These are phyloP conservation scores for Onygena corvina DNA, from an alignment of 2,329 filamentous ascomycete species.

Conservation along the genomic window DNA sequence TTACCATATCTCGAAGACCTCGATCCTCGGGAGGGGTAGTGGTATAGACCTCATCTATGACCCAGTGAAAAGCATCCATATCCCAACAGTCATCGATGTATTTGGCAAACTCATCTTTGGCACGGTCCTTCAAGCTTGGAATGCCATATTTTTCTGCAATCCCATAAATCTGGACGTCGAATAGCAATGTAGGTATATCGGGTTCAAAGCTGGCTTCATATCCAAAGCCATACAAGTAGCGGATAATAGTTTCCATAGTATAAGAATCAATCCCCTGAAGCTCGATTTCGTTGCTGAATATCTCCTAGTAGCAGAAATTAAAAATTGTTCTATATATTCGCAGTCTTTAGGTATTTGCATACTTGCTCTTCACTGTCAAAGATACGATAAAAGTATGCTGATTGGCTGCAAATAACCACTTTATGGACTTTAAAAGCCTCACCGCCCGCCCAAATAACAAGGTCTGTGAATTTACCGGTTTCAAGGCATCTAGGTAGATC, in stretches of 20 bases:
- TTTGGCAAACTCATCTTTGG: conserved; percentile 17
- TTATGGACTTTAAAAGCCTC: neutral
- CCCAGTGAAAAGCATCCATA: conserved; percentile 16
- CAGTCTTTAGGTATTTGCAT: neutral
- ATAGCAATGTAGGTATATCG: conserved; percentile 17
- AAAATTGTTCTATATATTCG: neutral
- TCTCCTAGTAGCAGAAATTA: neutral
- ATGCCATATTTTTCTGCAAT: conserved; percentile 21
- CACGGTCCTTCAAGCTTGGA: conserved; percentile 15
- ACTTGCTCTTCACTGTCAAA: neutral
- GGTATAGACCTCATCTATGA: conserved; percentile 7
- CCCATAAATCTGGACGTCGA: conserved; percentile 20
- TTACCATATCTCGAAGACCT: conserved; percentile 7
- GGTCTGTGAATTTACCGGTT: neutral
- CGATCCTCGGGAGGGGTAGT: conserved; percentile 1
- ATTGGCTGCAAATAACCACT: neutral
- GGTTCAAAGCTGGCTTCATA: neutral
- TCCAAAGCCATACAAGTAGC: neutral
- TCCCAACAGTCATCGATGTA: conserved; percentile 16
- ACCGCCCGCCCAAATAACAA: neutral
- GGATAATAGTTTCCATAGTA: neutral
- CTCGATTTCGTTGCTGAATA: neutral
- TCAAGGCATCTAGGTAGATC: neutral
- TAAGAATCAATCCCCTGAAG: neutral
- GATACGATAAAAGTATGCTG: neutral